Evolutionary conservation across 163 green algal species (phyloP).

Genomic region (Prototheca cutis): DNA sequence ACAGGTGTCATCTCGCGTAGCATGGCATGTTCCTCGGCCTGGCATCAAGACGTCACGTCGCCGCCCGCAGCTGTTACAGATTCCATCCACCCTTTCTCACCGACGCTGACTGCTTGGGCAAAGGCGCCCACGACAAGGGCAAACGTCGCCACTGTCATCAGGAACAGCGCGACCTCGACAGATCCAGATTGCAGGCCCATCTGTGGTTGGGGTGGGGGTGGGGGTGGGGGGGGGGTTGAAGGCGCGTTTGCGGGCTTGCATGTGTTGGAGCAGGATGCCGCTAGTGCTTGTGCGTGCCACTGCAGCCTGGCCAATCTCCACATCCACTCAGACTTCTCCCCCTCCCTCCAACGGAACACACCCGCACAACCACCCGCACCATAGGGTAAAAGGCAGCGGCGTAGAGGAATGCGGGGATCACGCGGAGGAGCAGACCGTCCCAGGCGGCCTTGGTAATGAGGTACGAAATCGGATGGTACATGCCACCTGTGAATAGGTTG

Average conservation of each 20-base stretch:
- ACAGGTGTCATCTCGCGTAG: too few relatives aligned
- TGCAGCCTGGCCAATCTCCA: neutral
- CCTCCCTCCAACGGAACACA: neutral
- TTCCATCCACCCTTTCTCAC: neutral
- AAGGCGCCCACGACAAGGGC: conserved; percentile 38
- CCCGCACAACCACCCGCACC: conserved; percentile 4
- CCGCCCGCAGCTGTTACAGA: neutral
- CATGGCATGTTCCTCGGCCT: too few relatives aligned
- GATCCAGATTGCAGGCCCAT: conserved; percentile 30
- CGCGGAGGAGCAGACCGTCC: conserved; percentile 56
- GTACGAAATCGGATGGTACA: conserved; percentile 46
- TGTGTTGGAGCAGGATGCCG: too few relatives aligned
- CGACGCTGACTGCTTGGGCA: conserved; percentile 35
- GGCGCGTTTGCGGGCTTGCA: too few relatives aligned
- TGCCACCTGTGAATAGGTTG: too few relatives aligned
- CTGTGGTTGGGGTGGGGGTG: conserved; percentile 1
- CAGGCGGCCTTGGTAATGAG: conserved; percentile 41
- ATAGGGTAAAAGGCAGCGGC: conserved; percentile 43
- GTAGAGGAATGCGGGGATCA: conserved; percentile 49
- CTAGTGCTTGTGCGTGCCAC: neutral
- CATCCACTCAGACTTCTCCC: neutral
- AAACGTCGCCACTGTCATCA: conserved; percentile 45
- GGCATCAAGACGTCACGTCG: too few relatives aligned
- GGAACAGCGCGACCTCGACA: conserved; percentile 38
- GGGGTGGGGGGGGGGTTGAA: neutral